Evolutionary conservation across 2,329 filamentous ascomycete genomes (phyloP).

Genomic region (Ceratocystis destructans): DNA sequence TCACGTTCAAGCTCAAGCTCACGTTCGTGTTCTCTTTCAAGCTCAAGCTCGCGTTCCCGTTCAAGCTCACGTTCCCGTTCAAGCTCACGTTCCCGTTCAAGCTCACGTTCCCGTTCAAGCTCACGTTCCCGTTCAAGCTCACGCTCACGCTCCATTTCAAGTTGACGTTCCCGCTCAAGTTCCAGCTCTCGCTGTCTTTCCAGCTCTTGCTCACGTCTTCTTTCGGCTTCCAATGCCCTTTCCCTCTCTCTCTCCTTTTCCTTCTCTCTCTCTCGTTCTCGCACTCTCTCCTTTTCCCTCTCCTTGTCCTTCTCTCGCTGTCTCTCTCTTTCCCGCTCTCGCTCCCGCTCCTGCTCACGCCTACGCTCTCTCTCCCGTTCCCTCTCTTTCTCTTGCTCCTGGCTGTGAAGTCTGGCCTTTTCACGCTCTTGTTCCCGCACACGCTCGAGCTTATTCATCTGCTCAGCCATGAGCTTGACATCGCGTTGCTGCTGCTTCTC

Average conservation of each 20-base stretch:
- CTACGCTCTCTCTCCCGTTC: slow-evolving; percentile 32
- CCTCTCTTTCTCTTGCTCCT: slow-evolving; percentile 45
- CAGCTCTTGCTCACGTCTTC: not conserved
- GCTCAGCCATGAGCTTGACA: slow-evolving; percentile 45
- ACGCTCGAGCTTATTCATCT: slow-evolving; percentile 50
- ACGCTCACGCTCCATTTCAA: slow-evolving; percentile 37
- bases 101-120: slow-evolving; percentile 2
- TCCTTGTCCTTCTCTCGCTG: slow-evolving; percentile 12
- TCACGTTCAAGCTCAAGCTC: slow-evolving; percentile 10
- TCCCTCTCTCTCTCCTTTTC: slow-evolving; percentile 21
- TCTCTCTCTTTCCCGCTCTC: not conserved
- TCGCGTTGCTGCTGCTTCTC: slow-evolving; percentile 55
- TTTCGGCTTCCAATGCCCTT: slow-evolving; percentile 20
- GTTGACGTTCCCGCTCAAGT: not conserved
- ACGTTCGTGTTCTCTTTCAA: slow-evolving; percentile 8
- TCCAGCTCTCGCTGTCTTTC: slow-evolving; percentile 8
- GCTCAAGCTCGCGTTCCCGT: not conserved
- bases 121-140: slow-evolving; percentile 5
- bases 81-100: not conserved
- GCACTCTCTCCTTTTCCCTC: slow-evolving; percentile 19
- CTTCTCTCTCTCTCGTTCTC: slow-evolving; percentile 20
- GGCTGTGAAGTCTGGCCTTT: slow-evolving; percentile 46
- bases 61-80: not conserved
- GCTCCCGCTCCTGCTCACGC: slow-evolving; percentile 21
- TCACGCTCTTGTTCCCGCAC: slow-evolving; percentile 56